Evolutionary conservation across 805 yeast species (phyloP), one percentile per base, ranked within the genome.

Genomic region (Candida railenensis): DNA sequence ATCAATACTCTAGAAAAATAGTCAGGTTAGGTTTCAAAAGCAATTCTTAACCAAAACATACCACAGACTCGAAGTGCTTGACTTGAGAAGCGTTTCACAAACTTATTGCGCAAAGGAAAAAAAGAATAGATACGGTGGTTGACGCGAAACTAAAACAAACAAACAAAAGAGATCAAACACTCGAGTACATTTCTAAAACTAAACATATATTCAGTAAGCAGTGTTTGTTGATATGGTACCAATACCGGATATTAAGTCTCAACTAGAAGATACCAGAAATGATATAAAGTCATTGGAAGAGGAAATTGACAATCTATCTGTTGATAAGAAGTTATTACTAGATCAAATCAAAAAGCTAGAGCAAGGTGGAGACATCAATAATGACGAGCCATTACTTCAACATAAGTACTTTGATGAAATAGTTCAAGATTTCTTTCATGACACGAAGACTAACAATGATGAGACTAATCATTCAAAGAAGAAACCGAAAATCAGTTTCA

Each of bases 341-440:
- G 48, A 47, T 22, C 46, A 49, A 33, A 48, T 53, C 8, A 43
- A 48, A 39, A 40, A 28, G 18, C 44, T 57, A 18, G 51, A 53
- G 28, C 44, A 40, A 14, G 48, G n/a, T 9, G 25, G 15, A 37
- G 37, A 32, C 14, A 44, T 40, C 8, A 46, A 25, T 19, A 48
- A 47, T 30, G 48, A 48, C 1, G 58, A 59, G 9, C 54, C 58
- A 5, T 49, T 61, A 3, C 56, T 64, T 2, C 53, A 51, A 22
- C 70, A 66, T 43, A 48, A 53, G 36, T 62, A 59, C 44, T 65
- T 67, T 44, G 73, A 67, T 46, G 56, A 61, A 2, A 54, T 61
- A 14, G 58, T 67, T n/a, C 47, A 58, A 8, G 46, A 50, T 14
- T 62, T 51, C 46, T 66, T 67, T 39, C 21, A 32, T 7, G 39